phyloP scores from a whole-genome alignment of 441 rosid species.

The Erodium trifolium region DNA sequence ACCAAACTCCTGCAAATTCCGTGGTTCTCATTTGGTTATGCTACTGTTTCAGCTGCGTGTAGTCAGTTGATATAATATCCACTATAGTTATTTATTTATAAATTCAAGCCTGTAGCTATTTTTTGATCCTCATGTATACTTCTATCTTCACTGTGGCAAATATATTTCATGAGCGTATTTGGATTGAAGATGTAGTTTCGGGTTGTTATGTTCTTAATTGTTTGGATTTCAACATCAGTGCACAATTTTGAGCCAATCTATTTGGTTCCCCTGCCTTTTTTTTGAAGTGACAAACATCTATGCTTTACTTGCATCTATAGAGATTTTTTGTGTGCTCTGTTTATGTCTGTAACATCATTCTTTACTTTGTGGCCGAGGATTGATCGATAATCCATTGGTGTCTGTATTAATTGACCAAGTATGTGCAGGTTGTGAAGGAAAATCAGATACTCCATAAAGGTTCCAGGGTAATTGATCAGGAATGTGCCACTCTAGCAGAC shows the following conservation, averaged over 20 bases:
- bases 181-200: neutral
- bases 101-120: neutral
- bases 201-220: neutral
- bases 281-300: neutral
- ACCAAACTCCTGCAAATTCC: neutral
- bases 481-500: slow-evolving; percentile 93
- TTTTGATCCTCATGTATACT: neutral
- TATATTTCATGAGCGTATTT: neutral
- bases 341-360: neutral
- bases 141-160: neutral
- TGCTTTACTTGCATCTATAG: neutral
- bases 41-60: neutral
- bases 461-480: slow-evolving; percentile 63
- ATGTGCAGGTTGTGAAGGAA: slow-evolving; percentile 83
- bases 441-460: slow-evolving; percentile 94
- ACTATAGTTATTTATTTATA: neutral
- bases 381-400: slow-evolving; percentile 14
- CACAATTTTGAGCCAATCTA: neutral
- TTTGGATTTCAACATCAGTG: neutral
- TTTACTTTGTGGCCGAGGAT: neutral
- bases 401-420: slow-evolving; percentile 5
- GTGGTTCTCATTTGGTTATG: neutral
- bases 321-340: neutral
- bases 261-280: slow-evolving; percentile 3
- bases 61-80: slow-evolving; percentile 3